These are phyloP conservation scores for Phytopythium boreale DNA, from an alignment of 352 stramenopile species.

Conservation along the genomic window DNA sequence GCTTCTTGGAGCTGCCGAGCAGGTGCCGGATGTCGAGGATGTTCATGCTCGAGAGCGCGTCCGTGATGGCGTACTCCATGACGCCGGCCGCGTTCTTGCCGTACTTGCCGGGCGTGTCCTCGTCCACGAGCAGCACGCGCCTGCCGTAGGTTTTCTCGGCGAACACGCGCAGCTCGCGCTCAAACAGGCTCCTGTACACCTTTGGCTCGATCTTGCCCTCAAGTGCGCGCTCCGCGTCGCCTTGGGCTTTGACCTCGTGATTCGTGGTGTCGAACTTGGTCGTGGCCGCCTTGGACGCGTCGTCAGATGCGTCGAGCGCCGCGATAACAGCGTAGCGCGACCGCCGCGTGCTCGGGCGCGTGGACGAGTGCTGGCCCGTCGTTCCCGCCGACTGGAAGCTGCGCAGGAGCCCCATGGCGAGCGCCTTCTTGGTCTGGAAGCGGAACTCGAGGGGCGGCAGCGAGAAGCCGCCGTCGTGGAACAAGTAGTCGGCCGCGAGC, in stretches of 20 bases:
- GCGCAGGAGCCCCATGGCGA: slow-evolving; percentile 26
- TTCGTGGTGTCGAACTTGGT: not conserved
- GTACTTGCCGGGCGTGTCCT: slow-evolving; percentile 21
- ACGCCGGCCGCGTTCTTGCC: slow-evolving; percentile 23
- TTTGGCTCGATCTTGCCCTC: slow-evolving; percentile 3
- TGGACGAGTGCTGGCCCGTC: not conserved
- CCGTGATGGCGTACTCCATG: slow-evolving; percentile 29
- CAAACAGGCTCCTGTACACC: slow-evolving; percentile 40
- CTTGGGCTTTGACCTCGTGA: not conserved
- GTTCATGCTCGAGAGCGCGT: slow-evolving; percentile 40
- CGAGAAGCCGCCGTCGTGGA: slow-evolving; percentile 34
- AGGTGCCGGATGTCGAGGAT: slow-evolving; percentile 58
- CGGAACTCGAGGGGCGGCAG: slow-evolving; percentile 26
- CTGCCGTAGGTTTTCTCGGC: slow-evolving; percentile 27
- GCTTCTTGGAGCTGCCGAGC: slow-evolving; percentile 43
- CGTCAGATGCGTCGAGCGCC: not conserved
- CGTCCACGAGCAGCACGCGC: slow-evolving; percentile 36
- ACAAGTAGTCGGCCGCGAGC: slow-evolving; percentile 49
- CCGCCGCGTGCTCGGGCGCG: not conserved
- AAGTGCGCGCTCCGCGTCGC: not conserved
- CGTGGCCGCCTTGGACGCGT: not conserved
- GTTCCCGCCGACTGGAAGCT: slow-evolving; percentile 6
- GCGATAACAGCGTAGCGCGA: not conserved
- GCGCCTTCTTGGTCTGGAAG: slow-evolving; percentile 34
- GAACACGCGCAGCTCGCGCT: slow-evolving; percentile 31